Conservation (phyloP, 1,139 yeast genomes). For the Geotrichum candidum region DNA sequence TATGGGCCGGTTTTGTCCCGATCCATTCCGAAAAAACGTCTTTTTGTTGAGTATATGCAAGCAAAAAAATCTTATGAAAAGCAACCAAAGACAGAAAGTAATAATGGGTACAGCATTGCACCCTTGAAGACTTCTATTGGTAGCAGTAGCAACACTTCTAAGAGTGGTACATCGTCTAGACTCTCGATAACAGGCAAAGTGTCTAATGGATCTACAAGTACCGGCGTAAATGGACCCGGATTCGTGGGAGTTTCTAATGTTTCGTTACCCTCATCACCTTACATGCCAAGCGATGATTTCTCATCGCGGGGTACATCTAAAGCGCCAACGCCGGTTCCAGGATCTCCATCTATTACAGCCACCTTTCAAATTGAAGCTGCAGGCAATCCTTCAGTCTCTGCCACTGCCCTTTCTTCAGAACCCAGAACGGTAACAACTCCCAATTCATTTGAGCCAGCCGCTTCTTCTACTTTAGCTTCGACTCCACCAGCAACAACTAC, state of each 20-base stretch:
- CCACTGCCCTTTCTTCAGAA: neutral
- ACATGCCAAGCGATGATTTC: slow-evolving; percentile 4
- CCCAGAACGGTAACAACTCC: neutral
- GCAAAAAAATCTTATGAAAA: slow-evolving; percentile 12
- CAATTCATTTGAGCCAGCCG: neutral
- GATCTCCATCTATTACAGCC: slow-evolving; percentile 7
- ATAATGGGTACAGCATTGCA: neutral
- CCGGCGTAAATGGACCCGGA: neutral
- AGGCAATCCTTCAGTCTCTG: neutral
- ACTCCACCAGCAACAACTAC: neutral
- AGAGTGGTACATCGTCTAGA: neutral
- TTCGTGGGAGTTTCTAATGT: neutral
- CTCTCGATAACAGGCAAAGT: neutral
- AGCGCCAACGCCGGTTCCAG: slow-evolving; percentile 11
- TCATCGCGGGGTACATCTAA: slow-evolving; percentile 5
- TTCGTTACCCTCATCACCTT: slow-evolving; percentile 8
- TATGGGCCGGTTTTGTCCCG: neutral
- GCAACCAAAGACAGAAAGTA: neutral
- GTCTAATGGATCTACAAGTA: neutral
- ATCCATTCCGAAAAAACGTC: neutral
- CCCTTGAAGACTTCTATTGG: slow-evolving; percentile 1
- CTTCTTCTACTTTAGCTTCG: neutral
- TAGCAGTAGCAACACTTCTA: neutral
- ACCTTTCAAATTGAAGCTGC: slow-evolving; percentile 1
- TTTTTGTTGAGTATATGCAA: slow-evolving; percentile 11